Percentiles rank a stretch among this genome's conserved stretches.
Conservation (phyloP, 495 filamentous ascomycete genomes). For the Corynascus novoguineensis region DNA sequence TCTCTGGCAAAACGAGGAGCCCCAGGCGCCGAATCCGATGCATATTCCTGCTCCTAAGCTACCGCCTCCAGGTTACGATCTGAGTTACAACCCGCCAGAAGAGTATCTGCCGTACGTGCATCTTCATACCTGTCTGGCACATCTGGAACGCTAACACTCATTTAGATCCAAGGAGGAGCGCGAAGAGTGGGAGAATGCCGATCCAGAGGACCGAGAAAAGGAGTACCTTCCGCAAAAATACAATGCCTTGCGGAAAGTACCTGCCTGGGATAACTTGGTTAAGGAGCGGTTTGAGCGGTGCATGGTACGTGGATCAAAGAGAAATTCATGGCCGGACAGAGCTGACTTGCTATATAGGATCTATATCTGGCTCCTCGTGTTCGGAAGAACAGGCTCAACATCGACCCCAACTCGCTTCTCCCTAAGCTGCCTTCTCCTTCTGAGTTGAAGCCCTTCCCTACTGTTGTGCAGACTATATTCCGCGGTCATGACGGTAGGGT, state of each 20-base stretch:
- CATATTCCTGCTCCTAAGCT: constrained; percentile 94
- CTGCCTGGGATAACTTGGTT: constrained; percentile 83
- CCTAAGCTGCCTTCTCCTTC: constrained; percentile 94
- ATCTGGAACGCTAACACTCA: constrained; percentile 10
- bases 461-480: constrained; percentile 75
- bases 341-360: constrained; percentile 42
- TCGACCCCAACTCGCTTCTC: constrained; percentile 87
- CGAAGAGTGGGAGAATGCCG: constrained; percentile 79
- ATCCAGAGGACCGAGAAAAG: constrained; percentile 85
- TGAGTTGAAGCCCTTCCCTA: constrained; percentile 90
- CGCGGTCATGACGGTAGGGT: constrained; percentile 85
- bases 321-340: neutral
- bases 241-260: constrained; percentile 80
- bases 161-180: constrained; percentile 63
- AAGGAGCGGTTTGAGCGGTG: constrained; percentile 96
- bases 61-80: constrained; percentile 86
- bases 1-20: constrained; percentile 87
- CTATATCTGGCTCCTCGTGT: constrained; percentile 91
- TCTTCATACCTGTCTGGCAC: neutral
- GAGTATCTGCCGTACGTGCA: constrained; percentile 70
- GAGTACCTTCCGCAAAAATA: constrained; percentile 80
- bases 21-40: constrained; percentile 82
- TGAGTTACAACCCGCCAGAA: constrained; percentile 92
- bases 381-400: constrained; percentile 88
- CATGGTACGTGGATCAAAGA: constrained; percentile 35